Evolutionary conservation across 139 green algal species (phyloP).

Genomic region (Marvania coccoides): DNA sequence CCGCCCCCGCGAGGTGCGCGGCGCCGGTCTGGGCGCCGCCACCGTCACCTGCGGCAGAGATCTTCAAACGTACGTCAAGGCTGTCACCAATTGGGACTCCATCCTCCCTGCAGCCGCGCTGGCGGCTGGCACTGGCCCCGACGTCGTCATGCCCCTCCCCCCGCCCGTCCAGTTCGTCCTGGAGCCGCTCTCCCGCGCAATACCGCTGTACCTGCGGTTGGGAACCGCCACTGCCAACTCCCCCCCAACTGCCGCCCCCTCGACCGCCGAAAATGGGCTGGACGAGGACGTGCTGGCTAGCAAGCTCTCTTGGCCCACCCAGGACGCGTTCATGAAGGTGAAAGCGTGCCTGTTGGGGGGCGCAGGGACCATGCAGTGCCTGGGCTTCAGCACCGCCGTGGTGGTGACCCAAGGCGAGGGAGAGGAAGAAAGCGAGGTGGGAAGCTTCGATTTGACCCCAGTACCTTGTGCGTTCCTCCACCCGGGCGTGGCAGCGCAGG

Average conservation of each 20-base stretch:
- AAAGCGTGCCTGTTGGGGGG: conserved; percentile 11
- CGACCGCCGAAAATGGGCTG: neutral
- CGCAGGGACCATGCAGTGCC: conserved; percentile 14
- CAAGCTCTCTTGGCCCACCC: conserved; percentile 7
- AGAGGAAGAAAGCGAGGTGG: neutral
- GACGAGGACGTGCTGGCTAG: neutral
- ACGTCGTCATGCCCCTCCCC: conserved; percentile 22
- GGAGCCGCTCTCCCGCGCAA: too few relatives aligned
- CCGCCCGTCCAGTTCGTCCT: conserved; percentile 22
- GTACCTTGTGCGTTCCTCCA: neutral
- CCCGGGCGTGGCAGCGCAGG: neutral
- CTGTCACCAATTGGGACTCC: conserved; percentile 9
- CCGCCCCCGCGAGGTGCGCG: conserved; percentile 5
- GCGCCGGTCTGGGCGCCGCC: neutral
- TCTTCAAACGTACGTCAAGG: neutral
- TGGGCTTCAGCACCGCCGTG: conserved; percentile 14
- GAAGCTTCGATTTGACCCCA: neutral
- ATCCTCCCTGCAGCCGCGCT: conserved; percentile 6
- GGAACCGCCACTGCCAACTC: neutral
- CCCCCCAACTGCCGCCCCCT: neutral
- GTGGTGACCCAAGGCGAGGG: neutral
- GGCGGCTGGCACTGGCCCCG: neutral
- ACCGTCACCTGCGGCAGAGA: neutral
- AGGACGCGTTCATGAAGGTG: conserved; percentile 19
- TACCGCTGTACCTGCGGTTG: neutral